Conservation (phyloP, 2,329 filamentous ascomycete species). For the Diaporthe batatas region DNA sequence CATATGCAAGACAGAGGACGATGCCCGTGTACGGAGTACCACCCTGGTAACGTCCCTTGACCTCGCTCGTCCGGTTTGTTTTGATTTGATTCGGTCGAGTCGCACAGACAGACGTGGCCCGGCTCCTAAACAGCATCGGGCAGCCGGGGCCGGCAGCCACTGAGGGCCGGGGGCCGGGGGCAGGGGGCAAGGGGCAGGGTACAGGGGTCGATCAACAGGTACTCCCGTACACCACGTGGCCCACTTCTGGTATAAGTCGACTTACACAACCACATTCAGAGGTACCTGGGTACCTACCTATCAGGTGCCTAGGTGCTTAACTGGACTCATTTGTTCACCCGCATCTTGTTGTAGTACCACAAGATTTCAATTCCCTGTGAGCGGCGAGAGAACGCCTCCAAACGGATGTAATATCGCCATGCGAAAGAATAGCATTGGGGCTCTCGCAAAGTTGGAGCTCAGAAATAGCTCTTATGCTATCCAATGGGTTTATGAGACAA, state of each 20-base stretch:
- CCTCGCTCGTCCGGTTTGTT: constrained; percentile 9
- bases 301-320: too few relatives aligned
- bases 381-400: not conserved
- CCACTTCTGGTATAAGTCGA: not conserved
- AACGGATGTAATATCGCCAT: not conserved
- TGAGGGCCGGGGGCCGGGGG: not conserved
- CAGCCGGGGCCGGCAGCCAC: not conserved
- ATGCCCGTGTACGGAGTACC: constrained; percentile 21
- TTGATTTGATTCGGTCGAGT: constrained; percentile 26
- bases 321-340: too few relatives aligned
- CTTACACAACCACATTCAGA: not conserved
- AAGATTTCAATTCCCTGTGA: too few relatives aligned
- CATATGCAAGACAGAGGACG: not conserved
- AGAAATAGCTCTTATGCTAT: not conserved
- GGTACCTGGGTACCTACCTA: not conserved
- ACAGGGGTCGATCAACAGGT: constrained; percentile 12
- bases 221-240: not conserved
- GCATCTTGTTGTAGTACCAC: too few relatives aligned
- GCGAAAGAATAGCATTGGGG: fast-evolving
- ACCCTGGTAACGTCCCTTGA: constrained; percentile 22
- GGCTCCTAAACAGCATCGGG: not conserved
- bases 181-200: constrained; percentile 9
- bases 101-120: constrained; percentile 16
- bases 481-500: too few relatives aligned
- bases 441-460: too few relatives aligned